A percentile compares a stretch with the other conserved stretches of the same genome.
Evolutionary conservation across 73 alveolate genomes (phyloP).

Genomic region (Paramecium pentaurelia): DNA sequence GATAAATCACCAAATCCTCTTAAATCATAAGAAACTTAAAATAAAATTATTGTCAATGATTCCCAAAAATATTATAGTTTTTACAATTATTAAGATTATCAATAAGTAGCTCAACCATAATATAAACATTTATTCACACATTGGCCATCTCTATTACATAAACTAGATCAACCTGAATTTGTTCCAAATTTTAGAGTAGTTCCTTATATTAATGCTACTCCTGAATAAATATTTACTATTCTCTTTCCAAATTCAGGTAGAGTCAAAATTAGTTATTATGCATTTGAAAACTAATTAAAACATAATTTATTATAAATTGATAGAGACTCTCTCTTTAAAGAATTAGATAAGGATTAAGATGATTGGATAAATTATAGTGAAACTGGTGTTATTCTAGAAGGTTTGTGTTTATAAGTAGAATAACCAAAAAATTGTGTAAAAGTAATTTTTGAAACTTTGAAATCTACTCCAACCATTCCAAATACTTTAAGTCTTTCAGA

Average conservation of each 20-base stretch:
- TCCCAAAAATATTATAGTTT: not conserved
- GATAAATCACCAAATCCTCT: not conserved
- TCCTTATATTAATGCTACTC: not conserved
- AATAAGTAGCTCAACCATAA: not conserved
- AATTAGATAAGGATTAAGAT: slow-evolving; percentile 32
- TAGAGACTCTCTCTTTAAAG: not conserved
- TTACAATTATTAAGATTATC: slow-evolving; percentile 23
- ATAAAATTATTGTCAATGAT: not conserved
- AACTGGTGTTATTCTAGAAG: slow-evolving; percentile 27
- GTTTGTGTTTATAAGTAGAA: not conserved
- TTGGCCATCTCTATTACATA: slow-evolving; percentile 33
- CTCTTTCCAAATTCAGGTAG: slow-evolving; percentile 11
- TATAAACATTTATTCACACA: slow-evolving; percentile 31
- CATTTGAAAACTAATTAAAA: not conserved
- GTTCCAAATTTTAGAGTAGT: not conserved
- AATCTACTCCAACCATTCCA: not conserved
- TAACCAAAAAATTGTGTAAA: slow-evolving; percentile 36
- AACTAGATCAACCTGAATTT: not conserved
- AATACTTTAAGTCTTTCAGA: not conserved
- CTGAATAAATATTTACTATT: not conserved
- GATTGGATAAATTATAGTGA: slow-evolving; percentile 51
- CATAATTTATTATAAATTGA: not conserved
- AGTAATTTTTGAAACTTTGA: slow-evolving; percentile 26
- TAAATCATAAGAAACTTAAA: not conserved
- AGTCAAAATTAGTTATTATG: not conserved